Base-by-base conservation (phyloP, 2,329 filamentous ascomycete species). In the Calonectria fujianensis region DNA sequence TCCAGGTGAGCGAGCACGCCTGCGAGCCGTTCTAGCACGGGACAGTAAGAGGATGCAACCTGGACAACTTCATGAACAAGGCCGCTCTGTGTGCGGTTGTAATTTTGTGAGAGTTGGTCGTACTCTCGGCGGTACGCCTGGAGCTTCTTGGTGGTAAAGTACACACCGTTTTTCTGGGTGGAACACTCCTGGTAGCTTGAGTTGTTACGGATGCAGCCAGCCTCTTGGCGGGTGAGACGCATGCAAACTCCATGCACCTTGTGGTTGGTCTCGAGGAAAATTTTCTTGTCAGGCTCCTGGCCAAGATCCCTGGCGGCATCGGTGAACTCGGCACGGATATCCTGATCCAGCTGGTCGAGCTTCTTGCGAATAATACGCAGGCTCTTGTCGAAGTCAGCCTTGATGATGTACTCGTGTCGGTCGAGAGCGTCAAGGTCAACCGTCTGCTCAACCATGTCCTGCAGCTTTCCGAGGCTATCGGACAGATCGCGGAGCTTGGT, bases 381-480 rank as follows among this genome's bases (percentile, higher is more conserved):
- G 70, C 93, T 91, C 73, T 98, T 96, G 81, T 99, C 97, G 77
- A 98, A 99, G 82, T 99, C 97, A 0, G 97, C 95, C 86, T 98
- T 99, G 90, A 99, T 99, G 81, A 98, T 96, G 86, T 97, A 99
- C 83, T 99, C 97, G 82, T 99, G 97, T 78, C 97, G 96, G 81
- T 99, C 96, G 14, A 99, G 91, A 3, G 97, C 97, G 73, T 98
- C 95, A 0, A 99, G 91, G 82, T 99, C 97, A 18, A 99, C 96
- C 0, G 97, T 99, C 2, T 97, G 98, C 87, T 99, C 97, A 0
- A 99, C 97, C 95, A 99, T 98, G 83, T 99, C 97, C 82, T 96
- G 95, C 14, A 99, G 89, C 83, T 96, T 98, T 32, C 91, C 93
- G 66, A 99, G 90, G 81, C 93, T 95, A 81, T 95, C 93, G 8